Base-by-base conservation (phyloP, 208 protist species). In the Leishmania tropica region DNA sequence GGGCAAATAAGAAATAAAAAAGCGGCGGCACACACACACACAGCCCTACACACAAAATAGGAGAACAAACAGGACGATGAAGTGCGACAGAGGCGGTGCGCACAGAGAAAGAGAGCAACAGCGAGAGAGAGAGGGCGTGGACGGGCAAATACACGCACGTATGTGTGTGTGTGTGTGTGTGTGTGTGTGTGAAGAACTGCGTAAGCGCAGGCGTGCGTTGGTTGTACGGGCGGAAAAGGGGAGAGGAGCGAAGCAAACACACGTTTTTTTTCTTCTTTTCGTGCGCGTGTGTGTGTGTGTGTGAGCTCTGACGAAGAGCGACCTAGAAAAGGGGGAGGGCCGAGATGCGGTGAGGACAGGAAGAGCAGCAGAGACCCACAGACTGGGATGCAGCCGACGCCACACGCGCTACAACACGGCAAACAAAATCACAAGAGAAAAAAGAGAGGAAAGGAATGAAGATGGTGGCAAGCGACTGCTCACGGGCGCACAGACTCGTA, bases 281-380 rank as follows among this genome's bases (percentile, higher is more conserved):
- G 51, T 54, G 51, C 15, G 51, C 1, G 51, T 54, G 51, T 54
- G 51, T 54, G 51, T 0, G 51, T 54, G 51, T 13, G 62, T 21
- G 62, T 40, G 62, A 24, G 62, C 58, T 64, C 28, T 31, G 51
- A 56, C 35, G 42, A n/a, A 54, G 48, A 24, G 6, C 58, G 75
- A 65, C 17, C 51, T 54, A 54, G 15, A 64, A 64, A 64, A n/a
- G 54, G 54, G 21, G 58, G 58, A 64, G 58, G 54, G 54, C 67
- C 42, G 45, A 56, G 81, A 81, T 71, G 70, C 37, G 79, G 5
- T 37, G 64, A 45, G 67, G 40, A 11, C 45, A 10, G 21, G 42
- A 54, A 35, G 45, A 74, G 10, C 40, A 1, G 28, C 42, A 28
- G 24, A 47, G 48, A 40, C 8, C 15, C 13, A 40, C 31, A 62